phyloP scores from a whole-genome alignment of 805 yeast species.

The Osmozyma mogii region DNA sequence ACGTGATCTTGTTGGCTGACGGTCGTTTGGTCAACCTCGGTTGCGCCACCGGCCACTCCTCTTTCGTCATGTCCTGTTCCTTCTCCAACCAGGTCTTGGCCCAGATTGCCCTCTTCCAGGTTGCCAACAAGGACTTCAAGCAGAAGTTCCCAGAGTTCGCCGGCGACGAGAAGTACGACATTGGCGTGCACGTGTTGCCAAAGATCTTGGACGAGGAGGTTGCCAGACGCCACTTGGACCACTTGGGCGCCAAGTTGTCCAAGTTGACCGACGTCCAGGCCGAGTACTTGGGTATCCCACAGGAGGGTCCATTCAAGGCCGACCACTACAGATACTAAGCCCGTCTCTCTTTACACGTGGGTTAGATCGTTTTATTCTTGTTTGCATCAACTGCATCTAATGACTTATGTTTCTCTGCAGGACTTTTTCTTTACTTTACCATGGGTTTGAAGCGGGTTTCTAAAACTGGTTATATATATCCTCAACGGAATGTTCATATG shows the following conservation, averaged over 20 bases:
- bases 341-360: slow-evolving; percentile 3
- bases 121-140: slow-evolving; percentile 75
- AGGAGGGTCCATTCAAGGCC: slow-evolving; percentile 95
- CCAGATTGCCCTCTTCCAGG: slow-evolving; percentile 94
- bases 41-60: slow-evolving; percentile 99
- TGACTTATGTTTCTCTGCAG: slow-evolving; percentile 14
- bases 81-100: slow-evolving; percentile 99
- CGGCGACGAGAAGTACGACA: slow-evolving; percentile 82
- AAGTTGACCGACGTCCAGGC: slow-evolving; percentile 73
- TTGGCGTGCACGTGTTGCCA: slow-evolving; percentile 95
- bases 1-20: slow-evolving; percentile 92
- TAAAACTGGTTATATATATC: slow-evolving; percentile 23
- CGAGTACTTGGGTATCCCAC: slow-evolving; percentile 87
- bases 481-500: slow-evolving; percentile 31
- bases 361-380: slow-evolving; percentile 12
- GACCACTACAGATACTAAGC: slow-evolving; percentile 93
- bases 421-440: slow-evolving; percentile 9
- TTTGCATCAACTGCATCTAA: slow-evolving; percentile 43
- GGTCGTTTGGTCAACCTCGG: slow-evolving; percentile 99
- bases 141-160: slow-evolving; percentile 78
- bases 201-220: slow-evolving; percentile 98
- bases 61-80: slow-evolving; percentile 98
- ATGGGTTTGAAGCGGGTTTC: slow-evolving; percentile 16
- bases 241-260: slow-evolving; percentile 86
- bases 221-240: slow-evolving; percentile 92